phyloP scores from a whole-genome alignment of 805 yeast genomes.

The Starmerella powellii region DNA sequence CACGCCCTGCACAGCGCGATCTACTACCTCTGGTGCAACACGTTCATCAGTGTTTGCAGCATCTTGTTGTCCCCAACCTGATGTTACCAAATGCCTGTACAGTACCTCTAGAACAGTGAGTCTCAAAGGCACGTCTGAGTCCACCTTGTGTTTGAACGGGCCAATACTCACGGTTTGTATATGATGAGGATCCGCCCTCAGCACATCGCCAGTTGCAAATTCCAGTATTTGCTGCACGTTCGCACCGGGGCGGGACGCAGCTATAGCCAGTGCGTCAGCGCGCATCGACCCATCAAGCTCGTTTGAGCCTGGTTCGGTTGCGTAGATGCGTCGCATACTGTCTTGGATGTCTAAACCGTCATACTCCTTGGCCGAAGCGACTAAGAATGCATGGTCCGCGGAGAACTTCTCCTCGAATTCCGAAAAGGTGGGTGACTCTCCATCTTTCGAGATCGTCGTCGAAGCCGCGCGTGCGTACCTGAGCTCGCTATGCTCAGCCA shows the following conservation, averaged over 20 bases:
- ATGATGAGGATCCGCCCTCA: constrained; percentile 1
- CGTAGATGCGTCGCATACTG: too few species aligned
- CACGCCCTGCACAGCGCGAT: constrained; percentile 33
- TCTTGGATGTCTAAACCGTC: neutral
- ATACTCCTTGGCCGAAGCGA: neutral
- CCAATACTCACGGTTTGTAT: constrained; percentile 50
- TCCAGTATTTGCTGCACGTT: neutral
- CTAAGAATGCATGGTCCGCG: constrained; percentile 3
- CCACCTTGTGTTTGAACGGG: constrained; percentile 72
- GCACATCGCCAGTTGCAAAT: neutral
- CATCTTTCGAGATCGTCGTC: neutral
- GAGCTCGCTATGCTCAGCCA: neutral
- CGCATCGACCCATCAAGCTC: neutral
- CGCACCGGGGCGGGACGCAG: constrained; percentile 1
- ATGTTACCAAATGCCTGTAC: neutral
- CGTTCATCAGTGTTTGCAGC: too few species aligned
- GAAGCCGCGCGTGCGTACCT: neutral
- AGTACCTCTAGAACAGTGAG: neutral
- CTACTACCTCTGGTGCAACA: neutral
- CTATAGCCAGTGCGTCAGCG: constrained; percentile 5
- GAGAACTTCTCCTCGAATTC: constrained; percentile 2
- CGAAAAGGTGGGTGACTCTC: neutral
- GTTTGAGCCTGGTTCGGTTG: too few species aligned
- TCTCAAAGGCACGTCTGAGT: constrained; percentile 55
- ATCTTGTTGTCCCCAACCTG: neutral